Evolutionary conservation across 2,329 filamentous ascomycete species (phyloP), one percentile per base, ranked within the genome.

Genomic region (Hymenoscyphus linearis): DNA sequence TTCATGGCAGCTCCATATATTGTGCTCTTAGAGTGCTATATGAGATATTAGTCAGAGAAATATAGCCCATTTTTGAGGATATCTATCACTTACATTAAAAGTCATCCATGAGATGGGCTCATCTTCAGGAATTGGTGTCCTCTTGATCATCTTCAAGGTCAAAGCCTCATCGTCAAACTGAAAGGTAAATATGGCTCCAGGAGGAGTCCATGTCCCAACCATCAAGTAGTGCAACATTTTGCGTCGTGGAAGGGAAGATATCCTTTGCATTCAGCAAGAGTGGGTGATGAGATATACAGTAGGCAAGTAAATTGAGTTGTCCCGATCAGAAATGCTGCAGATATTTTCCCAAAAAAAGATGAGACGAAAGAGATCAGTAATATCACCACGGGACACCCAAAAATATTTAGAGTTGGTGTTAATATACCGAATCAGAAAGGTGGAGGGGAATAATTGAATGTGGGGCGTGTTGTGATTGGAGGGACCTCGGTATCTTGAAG

Each of bases 31-130:
- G 82, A 79, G 76, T 96, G 90, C 87, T 93, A 71, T 58, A 60
- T n/a, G 58, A 34, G 27, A 35, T 50, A 14, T 55, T 34, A 57
- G 55, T 34, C 26, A 31, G 4, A 10, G 25, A 50, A 22, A 3
- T 40, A 27, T 27, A 37, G 40, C 36, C 4, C 3, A 57, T 22
- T 12, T 31, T 13, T 12, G 26, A 34, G 40, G 4, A 25, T 44
- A 25, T 44, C 12, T 22, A 47, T n/a, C 16, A 71, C 87, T 77
- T 79, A 91, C 90, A 74, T 91, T 88, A 71, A 96, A 93, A 16
- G 90, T 88, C 89, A 96, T 93, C 91, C 91, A 96, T 62, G 91
- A 96, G 67, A 96, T 95, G 7, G 91, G 90, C 76, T 96, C 90
- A 66, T 93, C 89, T 58, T 89, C 76, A 4, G 90, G 88, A 60